phyloP scores from a whole-genome alignment of 139 green algal genomes.

The Chlamydomonas urium region DNA sequence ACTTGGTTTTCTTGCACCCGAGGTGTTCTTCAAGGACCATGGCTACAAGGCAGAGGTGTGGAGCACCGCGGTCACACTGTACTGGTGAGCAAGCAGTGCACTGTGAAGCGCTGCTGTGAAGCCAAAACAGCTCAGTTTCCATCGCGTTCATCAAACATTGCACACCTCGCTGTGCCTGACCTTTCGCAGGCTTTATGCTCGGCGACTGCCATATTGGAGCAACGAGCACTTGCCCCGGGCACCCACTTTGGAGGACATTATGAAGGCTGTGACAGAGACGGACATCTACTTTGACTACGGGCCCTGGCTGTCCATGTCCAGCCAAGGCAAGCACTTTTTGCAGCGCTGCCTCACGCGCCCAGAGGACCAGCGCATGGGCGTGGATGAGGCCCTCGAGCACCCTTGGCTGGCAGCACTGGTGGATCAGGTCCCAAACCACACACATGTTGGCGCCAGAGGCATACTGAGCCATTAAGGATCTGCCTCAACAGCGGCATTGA shows the following conservation, averaged over 20 bases:
- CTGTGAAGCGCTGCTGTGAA: neutral
- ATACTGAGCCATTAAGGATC: too few species aligned
- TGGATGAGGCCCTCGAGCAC: conserved; percentile 43
- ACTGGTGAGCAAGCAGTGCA: conserved; percentile 30
- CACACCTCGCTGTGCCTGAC: too few species aligned
- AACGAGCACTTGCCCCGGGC: too few species aligned
- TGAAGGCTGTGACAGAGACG: conserved; percentile 19
- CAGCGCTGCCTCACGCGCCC: conserved; percentile 36
- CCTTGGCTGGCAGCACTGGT: conserved; percentile 43
- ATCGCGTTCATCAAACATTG: neutral
- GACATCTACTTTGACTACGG: conserved; percentile 31
- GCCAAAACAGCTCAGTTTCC: neutral
- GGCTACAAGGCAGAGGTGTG: conserved; percentile 72
- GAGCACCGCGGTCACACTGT: conserved; percentile 75
- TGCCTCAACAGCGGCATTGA: too few species aligned
- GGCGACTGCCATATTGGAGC: too few species aligned
- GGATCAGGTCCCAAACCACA: too few species aligned
- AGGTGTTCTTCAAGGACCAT: conserved; percentile 75
- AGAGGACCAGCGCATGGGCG: conserved; percentile 27
- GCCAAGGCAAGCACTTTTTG: too few species aligned
- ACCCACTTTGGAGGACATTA: conserved; percentile 37
- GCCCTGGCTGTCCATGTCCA: conserved; percentile 43
- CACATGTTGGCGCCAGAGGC: too few species aligned
- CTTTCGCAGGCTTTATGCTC: too few species aligned
- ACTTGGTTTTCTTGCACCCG: conserved; percentile 80